These are phyloP conservation scores for Phytomonas sp. DNA, from an alignment of 208 protist genomes.

Conservation along the genomic window DNA sequence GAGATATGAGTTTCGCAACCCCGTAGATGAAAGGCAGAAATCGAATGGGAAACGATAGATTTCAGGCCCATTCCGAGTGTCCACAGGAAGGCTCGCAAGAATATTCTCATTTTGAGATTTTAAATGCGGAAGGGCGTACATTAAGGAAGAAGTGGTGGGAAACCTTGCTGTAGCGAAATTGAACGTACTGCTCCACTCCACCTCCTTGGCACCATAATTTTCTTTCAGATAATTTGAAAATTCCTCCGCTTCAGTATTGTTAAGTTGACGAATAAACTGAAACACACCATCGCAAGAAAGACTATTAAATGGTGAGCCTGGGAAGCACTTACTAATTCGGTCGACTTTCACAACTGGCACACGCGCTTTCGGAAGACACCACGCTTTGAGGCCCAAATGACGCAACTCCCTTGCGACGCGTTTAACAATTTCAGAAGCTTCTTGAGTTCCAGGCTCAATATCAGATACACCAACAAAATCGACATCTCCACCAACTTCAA, in stretches of 20 bases:
- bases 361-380: constrained; percentile 58
- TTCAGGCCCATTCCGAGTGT: constrained; percentile 72
- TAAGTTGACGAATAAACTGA: constrained; percentile 65
- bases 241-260: constrained; percentile 24
- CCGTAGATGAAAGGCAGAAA: constrained; percentile 82
- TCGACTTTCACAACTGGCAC: constrained; percentile 84
- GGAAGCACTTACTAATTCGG: constrained; percentile 60
- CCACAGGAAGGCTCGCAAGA: constrained; percentile 65
- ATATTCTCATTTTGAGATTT: constrained; percentile 58
- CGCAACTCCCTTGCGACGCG: constrained; percentile 59
- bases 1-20: constrained; percentile 76
- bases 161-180: constrained; percentile 79
- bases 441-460: constrained; percentile 71
- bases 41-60: constrained; percentile 86
- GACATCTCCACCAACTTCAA: constrained; percentile 81
- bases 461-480: constrained; percentile 86
- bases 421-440: constrained; percentile 66
- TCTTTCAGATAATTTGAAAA: constrained; percentile 42
- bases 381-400: constrained; percentile 60
- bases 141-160: constrained; percentile 39
- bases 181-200: constrained; percentile 72
- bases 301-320: constrained; percentile 66
- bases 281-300: constrained; percentile 71
- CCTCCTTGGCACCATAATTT: constrained; percentile 49
- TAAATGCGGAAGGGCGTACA: constrained; percentile 60